Base-by-base conservation (phyloP, 2,329 filamentous ascomycete genomes). In the Aureobasidium sp. region DNA sequence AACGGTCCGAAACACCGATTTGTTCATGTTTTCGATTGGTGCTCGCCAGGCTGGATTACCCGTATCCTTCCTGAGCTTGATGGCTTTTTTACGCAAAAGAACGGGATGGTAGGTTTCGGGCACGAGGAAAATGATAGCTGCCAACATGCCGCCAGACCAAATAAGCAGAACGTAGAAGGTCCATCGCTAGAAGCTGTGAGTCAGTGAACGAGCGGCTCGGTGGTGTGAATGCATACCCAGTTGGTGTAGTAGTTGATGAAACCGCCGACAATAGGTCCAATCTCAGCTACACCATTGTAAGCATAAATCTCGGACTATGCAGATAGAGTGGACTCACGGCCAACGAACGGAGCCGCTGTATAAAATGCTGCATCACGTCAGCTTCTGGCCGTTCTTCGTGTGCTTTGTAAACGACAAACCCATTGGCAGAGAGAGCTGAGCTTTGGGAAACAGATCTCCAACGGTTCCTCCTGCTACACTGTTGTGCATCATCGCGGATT, bases 81-180 rank as follows among this genome's bases (percentile, higher is more conserved):
- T 78, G 3, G 91, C 91, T 72, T 94, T 95, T 48, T 81, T 79
- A 58, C 86, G 82, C 45, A 96, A 78, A 51, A 94, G 76, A 16
- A 92, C 82, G 27, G 82, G 82, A 64, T 81, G 89, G 72, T 94
- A 96, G 1, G 91, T 97, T 76, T 97, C 91, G 5, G 91, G 92
- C 3, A 96, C 90, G 47, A 91, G 78, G 37, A 90, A 71, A 37
- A 86, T 70, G 58, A 96, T 86, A 63, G 84, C 76, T 11, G 80
- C 70, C 54, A 90, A 79, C 68, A 91, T 75, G 8, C 79, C 74
- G n/a, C 80, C 83, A 1, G 85, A 81, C 91, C 90, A 96, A 55
- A 96, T 95, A 55, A 96, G 75, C 63, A 96, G 78, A 4, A 91
- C 81, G 70, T 92, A 96, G 73, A 94, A 92, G 0, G 87, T 89